A percentile compares a stretch with the other conserved stretches of the same genome.
These are phyloP conservation scores for Ilex asprella DNA, from an alignment of 257 asterid genomes.

Conservation along the genomic window DNA sequence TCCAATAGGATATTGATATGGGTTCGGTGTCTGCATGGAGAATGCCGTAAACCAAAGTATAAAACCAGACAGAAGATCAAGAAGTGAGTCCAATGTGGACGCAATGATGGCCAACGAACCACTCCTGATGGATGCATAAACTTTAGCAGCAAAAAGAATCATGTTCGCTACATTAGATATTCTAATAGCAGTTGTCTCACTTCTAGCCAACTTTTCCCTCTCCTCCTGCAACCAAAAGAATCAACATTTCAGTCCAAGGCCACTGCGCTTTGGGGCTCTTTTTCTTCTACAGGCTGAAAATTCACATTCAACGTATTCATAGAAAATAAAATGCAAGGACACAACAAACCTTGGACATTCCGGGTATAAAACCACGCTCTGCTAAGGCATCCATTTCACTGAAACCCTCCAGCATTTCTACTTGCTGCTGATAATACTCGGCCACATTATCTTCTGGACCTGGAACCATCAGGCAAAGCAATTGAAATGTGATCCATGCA, in stretches of 20 bases:
- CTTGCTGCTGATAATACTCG: slow-evolving; percentile 46
- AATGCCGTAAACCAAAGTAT: slow-evolving; percentile 49
- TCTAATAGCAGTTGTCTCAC: slow-evolving; percentile 45
- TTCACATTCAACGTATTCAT: neutral
- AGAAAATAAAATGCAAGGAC: neutral
- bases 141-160: slow-evolving; percentile 47
- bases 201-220: slow-evolving; percentile 40
- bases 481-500: neutral
- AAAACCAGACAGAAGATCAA: slow-evolving; percentile 43
- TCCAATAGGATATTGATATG: slow-evolving; percentile 48
- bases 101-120: slow-evolving; percentile 49
- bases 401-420: slow-evolving; percentile 45
- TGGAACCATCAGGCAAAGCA: slow-evolving; percentile 1
- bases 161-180: slow-evolving; percentile 47
- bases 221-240: slow-evolving; percentile 33
- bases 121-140: slow-evolving; percentile 40
- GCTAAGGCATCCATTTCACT: slow-evolving; percentile 46
- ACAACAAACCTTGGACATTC: slow-evolving; percentile 41
- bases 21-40: slow-evolving; percentile 45
- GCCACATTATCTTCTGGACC: slow-evolving; percentile 45
- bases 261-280: neutral
- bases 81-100: slow-evolving; percentile 48
- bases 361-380: slow-evolving; percentile 41
- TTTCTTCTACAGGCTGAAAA: neutral
- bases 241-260: neutral